These are phyloP conservation scores for Talaromyces rugulosus DNA, from an alignment of 2,329 filamentous ascomycete genomes.

Conservation along the genomic window DNA sequence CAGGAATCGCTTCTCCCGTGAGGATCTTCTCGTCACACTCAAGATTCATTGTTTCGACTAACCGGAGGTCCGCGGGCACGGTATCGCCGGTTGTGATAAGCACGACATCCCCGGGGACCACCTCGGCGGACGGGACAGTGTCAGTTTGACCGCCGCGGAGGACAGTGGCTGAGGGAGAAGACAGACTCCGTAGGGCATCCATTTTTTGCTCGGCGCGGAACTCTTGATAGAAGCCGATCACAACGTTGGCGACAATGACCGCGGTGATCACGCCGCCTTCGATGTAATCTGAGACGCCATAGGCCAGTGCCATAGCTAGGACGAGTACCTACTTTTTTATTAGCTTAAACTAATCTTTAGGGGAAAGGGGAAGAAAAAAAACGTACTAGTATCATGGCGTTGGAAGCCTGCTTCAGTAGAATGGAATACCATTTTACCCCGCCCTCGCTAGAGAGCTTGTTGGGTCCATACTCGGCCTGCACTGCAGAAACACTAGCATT, in stretches of 20 bases:
- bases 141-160: conserved; percentile 53
- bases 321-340: conserved; percentile 58
- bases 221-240: conserved; percentile 58
- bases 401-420: conserved; percentile 49
- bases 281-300: conserved; percentile 53
- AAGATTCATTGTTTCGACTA: conserved; percentile 62
- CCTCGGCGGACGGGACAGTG: conserved; percentile 51
- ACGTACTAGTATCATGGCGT: conserved; percentile 52
- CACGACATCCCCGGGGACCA: conserved; percentile 58
- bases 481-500: conserved; percentile 40
- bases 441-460: conserved; percentile 45
- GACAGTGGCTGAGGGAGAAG: conserved; percentile 53
- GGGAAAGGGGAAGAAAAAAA: neutral
- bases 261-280: conserved; percentile 57
- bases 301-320: conserved; percentile 65
- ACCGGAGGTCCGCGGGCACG: conserved; percentile 54
- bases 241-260: conserved; percentile 55
- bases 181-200: conserved; percentile 52
- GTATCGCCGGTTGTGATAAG: conserved; percentile 53
- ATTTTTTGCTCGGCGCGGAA: conserved; percentile 59
- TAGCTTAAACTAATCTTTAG: neutral
- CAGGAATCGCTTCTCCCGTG: conserved; percentile 59
- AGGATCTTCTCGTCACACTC: conserved; percentile 66
- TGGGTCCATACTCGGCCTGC: conserved; percentile 46
- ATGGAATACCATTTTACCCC: conserved; percentile 47